These are phyloP conservation scores for Picea glauca DNA, from an alignment of 75 land plant species.

Conservation along the genomic window DNA sequence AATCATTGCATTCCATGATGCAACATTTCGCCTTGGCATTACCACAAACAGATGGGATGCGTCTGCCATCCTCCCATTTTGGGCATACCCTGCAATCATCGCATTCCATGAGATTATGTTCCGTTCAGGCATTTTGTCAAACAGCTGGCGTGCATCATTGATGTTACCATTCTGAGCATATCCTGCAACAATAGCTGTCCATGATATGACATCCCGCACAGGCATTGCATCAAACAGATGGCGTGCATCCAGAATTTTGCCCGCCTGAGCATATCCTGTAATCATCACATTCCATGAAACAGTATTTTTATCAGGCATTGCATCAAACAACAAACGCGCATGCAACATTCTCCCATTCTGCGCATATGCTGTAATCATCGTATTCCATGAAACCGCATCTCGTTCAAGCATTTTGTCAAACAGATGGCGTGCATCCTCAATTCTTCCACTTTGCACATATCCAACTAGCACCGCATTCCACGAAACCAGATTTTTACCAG, in stretches of 20 bases:
- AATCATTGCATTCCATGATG: conserved; percentile 22
- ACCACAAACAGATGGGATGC: conserved; percentile 1
- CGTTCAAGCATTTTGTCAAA: not conserved
- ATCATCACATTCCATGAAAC: conserved; percentile 26
- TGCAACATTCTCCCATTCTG: conserved; percentile 9
- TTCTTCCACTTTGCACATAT: not conserved
- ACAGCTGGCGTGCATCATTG: conserved; percentile 2
- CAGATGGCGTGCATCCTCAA: not conserved
- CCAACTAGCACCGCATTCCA: not conserved
- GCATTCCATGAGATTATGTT: conserved; percentile 19
- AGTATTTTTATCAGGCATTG: conserved; percentile 23
- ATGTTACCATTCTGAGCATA: conserved; percentile 22
- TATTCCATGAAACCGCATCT: conserved; percentile 4
- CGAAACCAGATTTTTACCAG: not conserved
- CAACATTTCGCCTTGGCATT: conserved; percentile 4
- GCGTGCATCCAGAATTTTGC: conserved; percentile 10
- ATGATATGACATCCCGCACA: conserved; percentile 16
- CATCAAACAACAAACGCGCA: conserved; percentile 23
- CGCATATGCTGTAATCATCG: not conserved
- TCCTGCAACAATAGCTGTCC: conserved; percentile 17
- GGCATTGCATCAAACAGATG: conserved; percentile 10
- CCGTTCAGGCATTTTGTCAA: conserved; percentile 25
- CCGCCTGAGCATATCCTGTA: conserved; percentile 14
- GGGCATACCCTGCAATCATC: conserved; percentile 12
- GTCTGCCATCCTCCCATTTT: conserved; percentile 8